phyloP scores from a whole-genome alignment of 1,284 basidiomycete species.

The Macrocystidia cucumis region DNA sequence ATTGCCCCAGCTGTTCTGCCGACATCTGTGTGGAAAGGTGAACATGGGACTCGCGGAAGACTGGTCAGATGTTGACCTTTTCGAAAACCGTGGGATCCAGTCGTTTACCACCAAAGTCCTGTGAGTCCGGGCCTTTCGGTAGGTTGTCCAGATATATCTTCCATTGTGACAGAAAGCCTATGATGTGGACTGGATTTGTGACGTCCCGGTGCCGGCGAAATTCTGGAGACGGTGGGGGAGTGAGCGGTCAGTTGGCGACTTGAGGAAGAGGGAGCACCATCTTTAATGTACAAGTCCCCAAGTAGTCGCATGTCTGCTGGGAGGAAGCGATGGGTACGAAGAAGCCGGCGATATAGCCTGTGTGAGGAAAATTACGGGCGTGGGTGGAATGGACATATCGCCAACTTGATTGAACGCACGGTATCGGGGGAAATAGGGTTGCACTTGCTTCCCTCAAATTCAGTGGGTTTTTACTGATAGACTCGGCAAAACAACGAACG shows the following conservation, averaged over 20 bases:
- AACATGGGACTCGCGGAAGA: constrained; percentile 6
- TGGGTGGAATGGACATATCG: background rate
- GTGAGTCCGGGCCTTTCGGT: constrained; percentile 32
- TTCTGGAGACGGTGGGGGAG: constrained; percentile 37
- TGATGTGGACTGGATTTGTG: constrained; percentile 82
- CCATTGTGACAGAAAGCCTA: constrained; percentile 92
- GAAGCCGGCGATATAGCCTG: constrained; percentile 75
- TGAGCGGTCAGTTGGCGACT: background rate
- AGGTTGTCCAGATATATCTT: constrained; percentile 82
- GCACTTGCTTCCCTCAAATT: constrained; percentile 62
- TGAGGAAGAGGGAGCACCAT: constrained; percentile 36
- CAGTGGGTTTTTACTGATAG: constrained; percentile 52
- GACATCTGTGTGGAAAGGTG: constrained; percentile 54
- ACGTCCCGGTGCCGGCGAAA: constrained; percentile 76
- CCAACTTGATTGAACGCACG: constrained; percentile 34
- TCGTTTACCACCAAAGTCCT: constrained; percentile 57
- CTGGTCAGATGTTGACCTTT: constrained; percentile 43
- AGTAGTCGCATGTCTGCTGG: constrained; percentile 79
- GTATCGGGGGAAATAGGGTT: constrained; percentile 74
- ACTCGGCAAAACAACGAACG: too few relatives aligned
- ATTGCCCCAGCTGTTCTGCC: constrained; percentile 84
- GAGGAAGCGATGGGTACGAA: constrained; percentile 73
- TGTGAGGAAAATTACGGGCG: background rate
- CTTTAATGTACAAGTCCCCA: constrained; percentile 86
- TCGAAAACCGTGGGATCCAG: constrained; percentile 75